Evolutionary conservation across 805 yeast genomes (phyloP), one percentile per base, ranked within the genome.

Genomic region (Ogataea saltuana): DNA sequence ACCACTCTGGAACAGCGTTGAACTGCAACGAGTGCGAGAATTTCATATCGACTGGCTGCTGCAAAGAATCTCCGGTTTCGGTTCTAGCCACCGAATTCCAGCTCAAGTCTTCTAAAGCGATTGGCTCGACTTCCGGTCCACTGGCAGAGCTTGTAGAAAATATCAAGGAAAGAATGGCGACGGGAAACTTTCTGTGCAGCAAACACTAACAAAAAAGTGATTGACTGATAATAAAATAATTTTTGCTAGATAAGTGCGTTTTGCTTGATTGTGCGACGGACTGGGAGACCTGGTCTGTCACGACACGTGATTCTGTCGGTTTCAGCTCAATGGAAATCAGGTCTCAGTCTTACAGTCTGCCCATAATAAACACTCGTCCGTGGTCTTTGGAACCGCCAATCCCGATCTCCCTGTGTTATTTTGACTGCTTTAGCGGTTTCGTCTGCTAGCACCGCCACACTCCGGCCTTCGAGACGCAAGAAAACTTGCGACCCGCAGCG

Each of bases 1-100:
- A 80, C 99, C 99, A 91, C 64, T 93, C 98, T 2, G 99, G 97
- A 4, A 93, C 98, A 18, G 98, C 96, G 65, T 91, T 91, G 68
- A 91, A 90, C 74, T 91, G 97, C 51, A 91, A 70, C 5, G 97
- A 87, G 61, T 90, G 96, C 19, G 96, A 85, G 69, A 91, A 91
- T 76, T 91, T 91, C 99, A 91, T 91, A 4, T 15, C 17, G 29
- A 11, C 4, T 20, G 25, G 26, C 11, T 11, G 7, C 11, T 22
- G 26, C 10, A 22, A 11, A 7, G 26, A 22, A 20, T 17, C 37
- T 12, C 26, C 8, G 6, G 34, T 15, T 26, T 27, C 11, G 13
- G 26, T 12, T 2, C 27, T 30, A 12, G 29, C 22, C 9, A 33
- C 38, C 11, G 42, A 26, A 6, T 32, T 20, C n/a, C 35, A 19